A percentile compares a stretch with the other conserved stretches of the same genome.
Evolutionary conservation across 768 basidiomycete species (phyloP).

Genomic region (Stropharia rugosoannulata): DNA sequence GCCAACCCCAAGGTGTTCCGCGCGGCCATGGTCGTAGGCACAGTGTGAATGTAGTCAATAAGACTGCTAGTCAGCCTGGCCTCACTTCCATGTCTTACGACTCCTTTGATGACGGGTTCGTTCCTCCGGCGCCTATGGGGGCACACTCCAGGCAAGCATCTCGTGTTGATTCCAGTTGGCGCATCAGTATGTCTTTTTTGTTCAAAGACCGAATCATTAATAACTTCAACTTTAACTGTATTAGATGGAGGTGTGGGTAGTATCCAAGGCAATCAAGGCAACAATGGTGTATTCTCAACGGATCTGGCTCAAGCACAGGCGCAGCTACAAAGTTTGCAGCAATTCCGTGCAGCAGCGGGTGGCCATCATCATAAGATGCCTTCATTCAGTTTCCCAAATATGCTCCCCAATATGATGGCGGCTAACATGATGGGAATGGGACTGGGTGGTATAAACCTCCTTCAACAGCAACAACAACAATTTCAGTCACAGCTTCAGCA

Average conservation of each 20-base stretch:
- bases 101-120: constrained; percentile 79
- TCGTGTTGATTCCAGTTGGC: constrained; percentile 83
- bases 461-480: constrained; percentile 92
- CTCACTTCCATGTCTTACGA: constrained; percentile 54
- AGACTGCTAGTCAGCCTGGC: constrained; percentile 48
- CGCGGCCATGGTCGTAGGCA: constrained; percentile 88
- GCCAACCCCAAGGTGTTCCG: constrained; percentile 63
- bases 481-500: constrained; percentile 97
- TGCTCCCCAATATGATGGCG: constrained; percentile 97
- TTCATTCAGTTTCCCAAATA: constrained; percentile 97
- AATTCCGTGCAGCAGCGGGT: constrained; percentile 93
- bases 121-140: constrained; percentile 53
- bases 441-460: constrained; percentile 76
- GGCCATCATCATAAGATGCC: constrained; percentile 97
- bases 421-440: constrained; percentile 94
- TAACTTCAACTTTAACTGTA: constrained; percentile 9
- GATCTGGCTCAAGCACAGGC: constrained; percentile 97
- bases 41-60: constrained; percentile 90
- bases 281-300: constrained; percentile 58
- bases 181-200: constrained; percentile 65
- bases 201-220: not conserved
- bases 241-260: constrained; percentile 77
- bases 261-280: constrained; percentile 61
- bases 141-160: constrained; percentile 76
- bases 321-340: constrained; percentile 92